Conservation (phyloP, 2,329 filamentous ascomycete genomes). For the Esteya vermicola region DNA sequence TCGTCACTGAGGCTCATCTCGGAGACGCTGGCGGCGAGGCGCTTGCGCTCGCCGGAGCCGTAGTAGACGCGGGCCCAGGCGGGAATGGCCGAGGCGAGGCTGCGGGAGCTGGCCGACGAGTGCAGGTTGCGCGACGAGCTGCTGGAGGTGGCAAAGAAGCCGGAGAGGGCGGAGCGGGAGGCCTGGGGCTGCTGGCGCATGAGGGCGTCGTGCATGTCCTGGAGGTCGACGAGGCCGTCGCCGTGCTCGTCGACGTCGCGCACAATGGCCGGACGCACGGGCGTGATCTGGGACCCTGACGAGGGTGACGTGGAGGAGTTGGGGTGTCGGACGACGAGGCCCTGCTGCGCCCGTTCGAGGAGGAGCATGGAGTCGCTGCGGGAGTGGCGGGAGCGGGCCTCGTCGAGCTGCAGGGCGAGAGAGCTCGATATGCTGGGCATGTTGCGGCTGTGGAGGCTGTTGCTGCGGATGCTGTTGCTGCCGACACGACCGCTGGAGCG, state of each 20-base stretch:
- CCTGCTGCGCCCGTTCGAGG: conserved; percentile 33
- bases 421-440: conserved; percentile 45
- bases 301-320: conserved; percentile 13
- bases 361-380: conserved; percentile 25
- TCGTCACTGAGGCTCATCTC: conserved; percentile 3
- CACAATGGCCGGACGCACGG: conserved; percentile 23
- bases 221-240: conserved; percentile 47
- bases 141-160: conserved; percentile 29
- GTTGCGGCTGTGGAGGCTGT: conserved; percentile 34
- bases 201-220: conserved; percentile 24
- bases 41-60: conserved; percentile 46
- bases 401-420: conserved; percentile 28
- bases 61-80: conserved; percentile 56
- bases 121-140: conserved; percentile 33
- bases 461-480: conserved; percentile 9
- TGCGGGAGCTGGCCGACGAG: conserved; percentile 31
- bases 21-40: conserved; percentile 33
- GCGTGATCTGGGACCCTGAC: conserved; percentile 6
- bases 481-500: conserved; percentile 24
- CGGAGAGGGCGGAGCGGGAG: conserved; percentile 38
- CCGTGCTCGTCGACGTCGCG: conserved; percentile 49
- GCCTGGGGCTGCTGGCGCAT: conserved; percentile 26
- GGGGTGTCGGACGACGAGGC: conserved; percentile 17
- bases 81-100: conserved; percentile 31
- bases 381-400: conserved; percentile 15